phyloP scores from a whole-genome alignment of 352 stramenopile genomes.

The Globisporangium megalacanthum region DNA sequence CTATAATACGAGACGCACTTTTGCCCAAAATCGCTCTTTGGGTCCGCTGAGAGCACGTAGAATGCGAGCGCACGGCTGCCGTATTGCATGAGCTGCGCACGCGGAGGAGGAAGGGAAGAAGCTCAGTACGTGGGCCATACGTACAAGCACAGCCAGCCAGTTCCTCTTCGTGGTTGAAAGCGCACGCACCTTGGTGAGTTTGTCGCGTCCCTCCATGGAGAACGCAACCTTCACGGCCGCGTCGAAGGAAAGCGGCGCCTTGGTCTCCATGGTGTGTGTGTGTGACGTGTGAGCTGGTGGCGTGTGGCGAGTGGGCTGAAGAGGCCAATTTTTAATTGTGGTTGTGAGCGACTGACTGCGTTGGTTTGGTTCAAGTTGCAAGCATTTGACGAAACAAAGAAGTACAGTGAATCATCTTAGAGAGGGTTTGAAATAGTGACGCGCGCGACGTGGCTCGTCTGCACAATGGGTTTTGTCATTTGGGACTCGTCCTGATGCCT shows the following conservation, averaged over 20 bases:
- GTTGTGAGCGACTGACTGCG: background rate
- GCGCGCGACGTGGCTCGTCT: background rate
- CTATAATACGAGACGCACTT: constrained; percentile 21
- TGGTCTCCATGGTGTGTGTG: constrained; percentile 39
- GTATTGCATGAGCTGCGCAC: constrained; percentile 69
- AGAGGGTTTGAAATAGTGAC: background rate
- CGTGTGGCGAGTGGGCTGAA: background rate
- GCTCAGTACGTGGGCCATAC: background rate
- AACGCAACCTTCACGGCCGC: constrained; percentile 60
- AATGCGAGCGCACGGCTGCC: constrained; percentile 73
- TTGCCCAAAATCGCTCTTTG: constrained; percentile 76
- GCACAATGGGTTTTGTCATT: too few species aligned
- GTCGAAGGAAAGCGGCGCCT: constrained; percentile 62
- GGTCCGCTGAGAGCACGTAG: constrained; percentile 71
- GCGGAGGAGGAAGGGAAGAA: background rate
- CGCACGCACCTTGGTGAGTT: constrained; percentile 81
- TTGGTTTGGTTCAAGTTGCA: constrained; percentile 1
- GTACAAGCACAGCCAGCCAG: background rate
- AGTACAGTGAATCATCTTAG: background rate
- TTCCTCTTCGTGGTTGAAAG: background rate
- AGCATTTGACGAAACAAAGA: constrained; percentile 6
- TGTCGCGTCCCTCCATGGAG: constrained; percentile 80
- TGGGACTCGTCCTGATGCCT: too few species aligned
- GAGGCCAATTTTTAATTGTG: background rate
- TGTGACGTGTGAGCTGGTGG: constrained; percentile 1